phyloP scores from a whole-genome alignment of 495 filamentous ascomycete genomes.

The Daldinia decipiens region DNA sequence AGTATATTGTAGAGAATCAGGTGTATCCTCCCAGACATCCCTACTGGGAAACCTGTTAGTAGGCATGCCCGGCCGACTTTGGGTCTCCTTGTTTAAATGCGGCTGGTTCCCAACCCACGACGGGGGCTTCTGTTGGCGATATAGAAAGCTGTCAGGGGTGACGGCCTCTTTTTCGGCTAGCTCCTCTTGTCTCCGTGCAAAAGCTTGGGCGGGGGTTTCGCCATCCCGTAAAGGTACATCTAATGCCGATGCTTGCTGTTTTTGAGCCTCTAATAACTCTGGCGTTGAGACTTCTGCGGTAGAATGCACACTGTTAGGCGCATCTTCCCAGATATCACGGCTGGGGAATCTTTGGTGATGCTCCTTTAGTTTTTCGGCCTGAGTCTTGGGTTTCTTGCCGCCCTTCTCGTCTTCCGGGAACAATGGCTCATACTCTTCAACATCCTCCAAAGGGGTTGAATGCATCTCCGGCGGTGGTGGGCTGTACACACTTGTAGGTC shows the following conservation, averaged over 20 bases:
- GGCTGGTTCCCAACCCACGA: conserved; percentile 56
- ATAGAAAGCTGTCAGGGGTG: conserved; percentile 55
- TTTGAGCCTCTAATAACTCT: conserved; percentile 63
- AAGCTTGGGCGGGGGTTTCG: conserved; percentile 63
- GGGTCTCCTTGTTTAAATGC: conserved; percentile 54
- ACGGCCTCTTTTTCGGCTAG: conserved; percentile 61
- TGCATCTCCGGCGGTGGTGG: conserved; percentile 59
- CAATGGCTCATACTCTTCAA: conserved; percentile 94
- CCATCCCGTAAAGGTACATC: conserved; percentile 49
- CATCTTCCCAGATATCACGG: conserved; percentile 96
- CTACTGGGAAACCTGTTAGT: conserved; percentile 89
- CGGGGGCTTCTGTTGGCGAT: conserved; percentile 60
- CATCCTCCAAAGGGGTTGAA: conserved; percentile 81
- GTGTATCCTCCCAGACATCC: conserved; percentile 97
- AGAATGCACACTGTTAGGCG: conserved; percentile 84
- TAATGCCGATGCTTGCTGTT: conserved; percentile 24
- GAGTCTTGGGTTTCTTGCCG: conserved; percentile 57
- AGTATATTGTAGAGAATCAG: conserved; percentile 81
- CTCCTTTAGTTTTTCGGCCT: conserved; percentile 64
- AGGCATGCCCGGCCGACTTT: conserved; percentile 56
- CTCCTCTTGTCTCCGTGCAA: conserved; percentile 64
- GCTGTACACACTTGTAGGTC: conserved; percentile 68
- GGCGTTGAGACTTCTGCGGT: conserved; percentile 87
- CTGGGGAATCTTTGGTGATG: conserved; percentile 86
- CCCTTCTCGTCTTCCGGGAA: conserved; percentile 84